Evolutionary conservation across 345 rosid species (phyloP), one percentile per base, ranked within the genome.

Genomic region (Aquilaria yunnanensis): DNA sequence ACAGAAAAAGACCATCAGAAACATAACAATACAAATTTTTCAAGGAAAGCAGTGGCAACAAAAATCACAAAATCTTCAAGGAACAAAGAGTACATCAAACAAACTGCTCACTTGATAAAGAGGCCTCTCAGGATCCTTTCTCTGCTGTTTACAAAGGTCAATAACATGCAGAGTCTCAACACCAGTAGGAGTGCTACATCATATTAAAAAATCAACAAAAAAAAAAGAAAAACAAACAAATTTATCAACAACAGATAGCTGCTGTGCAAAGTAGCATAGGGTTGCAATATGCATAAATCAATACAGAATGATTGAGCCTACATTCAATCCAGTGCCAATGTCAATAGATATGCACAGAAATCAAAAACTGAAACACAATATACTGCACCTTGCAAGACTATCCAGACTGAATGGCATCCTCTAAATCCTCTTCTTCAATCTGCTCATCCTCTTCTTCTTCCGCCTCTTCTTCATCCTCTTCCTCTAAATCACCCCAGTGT

Each of bases 111-210:
- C 99, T 70, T 90, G 94, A 69, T 91, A 88, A 56, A 89, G 88
- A 74, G 97, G 82, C 77, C 86, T 89, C 61, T 91, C 97, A 13
- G 96, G 88, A 65, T 95, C 99, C 86, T 95, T 95, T 72, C 96
- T 85, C 77, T 95, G 99, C 77, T 89, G 97, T 75, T 95, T 95
- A 62, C 99, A 92, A 51, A 95, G 97, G 60, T 95, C 99, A 48
- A 94, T 94, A n/a, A 91, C 99, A 76, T 95, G 97, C 3, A 97
- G 99, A 55, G 99, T 95, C 80, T 95, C 99, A 9, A 94, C 96
- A 14, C 99, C 99, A 76, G 99, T 94, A 12, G 97, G 99, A 37
- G 99, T 90, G 77, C 99, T 94, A 77, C 49, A 64, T 45, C 23
- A 23, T 23, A 23, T 23, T 23, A 23, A 23, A 23, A 23, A 23